A percentile compares a stretch with the other conserved stretches of the same genome.
phyloP scores from a whole-genome alignment of 1,139 yeast genomes.

The Saccharomyces hybrid region DNA sequence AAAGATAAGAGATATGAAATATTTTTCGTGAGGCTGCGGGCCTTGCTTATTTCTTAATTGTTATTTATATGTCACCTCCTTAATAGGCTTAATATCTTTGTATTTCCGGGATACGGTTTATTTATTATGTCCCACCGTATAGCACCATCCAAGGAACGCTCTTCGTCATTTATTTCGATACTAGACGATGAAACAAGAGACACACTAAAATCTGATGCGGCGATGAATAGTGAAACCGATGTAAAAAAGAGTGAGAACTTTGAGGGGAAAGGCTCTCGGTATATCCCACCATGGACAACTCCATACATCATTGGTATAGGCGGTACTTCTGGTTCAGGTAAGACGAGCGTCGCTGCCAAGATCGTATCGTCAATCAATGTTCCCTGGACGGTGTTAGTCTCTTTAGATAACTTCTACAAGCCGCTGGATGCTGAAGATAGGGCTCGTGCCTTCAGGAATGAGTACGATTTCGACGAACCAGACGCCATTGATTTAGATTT shows the following conservation, averaged over 20 bases:
- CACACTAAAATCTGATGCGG: background rate
- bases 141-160: background rate
- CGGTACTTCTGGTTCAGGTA: slow-evolving; percentile 92
- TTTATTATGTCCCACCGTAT: background rate
- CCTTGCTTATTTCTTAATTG: background rate
- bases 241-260: background rate
- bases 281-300: slow-evolving; percentile 91
- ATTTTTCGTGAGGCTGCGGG: background rate
- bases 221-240: background rate
- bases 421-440: slow-evolving; percentile 60
- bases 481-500: slow-evolving; percentile 71
- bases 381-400: slow-evolving; percentile 92
- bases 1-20: background rate
- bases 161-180: background rate
- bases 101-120: background rate
- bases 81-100: background rate
- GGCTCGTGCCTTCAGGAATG: slow-evolving; percentile 50
- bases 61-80: background rate
- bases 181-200: background rate
- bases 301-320: slow-evolving; percentile 94
- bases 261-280: slow-evolving; percentile 21
- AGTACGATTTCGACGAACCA: slow-evolving; percentile 85
- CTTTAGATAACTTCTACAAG: slow-evolving; percentile 84
- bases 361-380: slow-evolving; percentile 74
- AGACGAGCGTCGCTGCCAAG: slow-evolving; percentile 82